phyloP scores from a whole-genome alignment of 768 basidiomycete species.

The Mycena amicta region DNA sequence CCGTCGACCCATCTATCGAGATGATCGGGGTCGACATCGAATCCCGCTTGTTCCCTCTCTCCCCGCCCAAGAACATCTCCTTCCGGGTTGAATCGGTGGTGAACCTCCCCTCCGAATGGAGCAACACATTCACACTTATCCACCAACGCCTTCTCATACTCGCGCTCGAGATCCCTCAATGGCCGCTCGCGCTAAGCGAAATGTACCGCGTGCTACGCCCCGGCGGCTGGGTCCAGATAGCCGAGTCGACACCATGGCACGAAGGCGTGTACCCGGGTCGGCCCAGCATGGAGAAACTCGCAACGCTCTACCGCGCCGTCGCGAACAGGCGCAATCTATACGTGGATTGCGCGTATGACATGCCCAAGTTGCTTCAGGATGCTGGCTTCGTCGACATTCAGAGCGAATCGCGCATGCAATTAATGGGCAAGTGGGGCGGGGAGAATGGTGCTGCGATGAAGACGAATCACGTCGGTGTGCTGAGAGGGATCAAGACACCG shows the following conservation, averaged over 20 bases:
- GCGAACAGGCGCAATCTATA: not conserved
- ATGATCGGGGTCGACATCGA: slow-evolving; percentile 20
- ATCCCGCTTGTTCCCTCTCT: slow-evolving; percentile 10
- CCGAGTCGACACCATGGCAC: not conserved
- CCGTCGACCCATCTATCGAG: slow-evolving; percentile 10
- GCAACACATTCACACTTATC: slow-evolving; percentile 18
- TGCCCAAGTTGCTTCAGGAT: not conserved
- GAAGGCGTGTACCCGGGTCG: slow-evolving; percentile 6
- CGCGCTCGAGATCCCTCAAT: slow-evolving; percentile 6
- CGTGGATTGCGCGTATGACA: not conserved
- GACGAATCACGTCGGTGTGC: slow-evolving; percentile 4
- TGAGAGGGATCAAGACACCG: slow-evolving; percentile 15
- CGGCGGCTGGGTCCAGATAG: slow-evolving; percentile 12
- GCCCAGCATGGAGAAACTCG: not conserved
- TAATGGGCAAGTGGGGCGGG: slow-evolving; percentile 14
- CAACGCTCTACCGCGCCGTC: not conserved
- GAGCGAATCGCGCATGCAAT: slow-evolving; percentile 15
- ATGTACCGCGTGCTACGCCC: slow-evolving; percentile 13
- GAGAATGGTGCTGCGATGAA: slow-evolving; percentile 7
- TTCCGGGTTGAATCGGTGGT: slow-evolving; percentile 8
- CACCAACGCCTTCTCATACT: slow-evolving; percentile 14
- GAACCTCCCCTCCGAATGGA: slow-evolving; percentile 15
- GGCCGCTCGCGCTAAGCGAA: slow-evolving; percentile 8
- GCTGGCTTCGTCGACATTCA: slow-evolving; percentile 9
- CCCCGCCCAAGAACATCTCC: slow-evolving; percentile 4